Conservation (phyloP, 352 stramenopile species). For the Phytophthora rubi region DNA sequence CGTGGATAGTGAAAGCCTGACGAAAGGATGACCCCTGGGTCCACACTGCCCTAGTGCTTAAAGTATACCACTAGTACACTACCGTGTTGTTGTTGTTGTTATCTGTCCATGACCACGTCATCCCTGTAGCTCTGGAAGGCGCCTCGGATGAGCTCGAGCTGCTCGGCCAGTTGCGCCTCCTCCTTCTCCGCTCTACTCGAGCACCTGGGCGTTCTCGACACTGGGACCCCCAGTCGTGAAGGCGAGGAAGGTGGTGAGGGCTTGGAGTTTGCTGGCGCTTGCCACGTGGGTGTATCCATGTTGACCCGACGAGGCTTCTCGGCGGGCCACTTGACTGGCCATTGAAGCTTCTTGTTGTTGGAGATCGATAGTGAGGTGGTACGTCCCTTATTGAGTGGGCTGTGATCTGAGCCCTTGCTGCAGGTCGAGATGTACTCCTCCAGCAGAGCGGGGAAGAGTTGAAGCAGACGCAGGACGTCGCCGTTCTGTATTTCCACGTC, state of each 20-base stretch:
- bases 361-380: background rate
- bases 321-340: background rate
- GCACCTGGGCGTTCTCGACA: background rate
- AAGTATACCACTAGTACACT: background rate
- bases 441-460: conserved; percentile 56
- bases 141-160: conserved; percentile 46
- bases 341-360: background rate
- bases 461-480: conserved; percentile 52
- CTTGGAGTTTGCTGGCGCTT: conserved; percentile 1
- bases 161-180: conserved; percentile 34
- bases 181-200: conserved; percentile 4
- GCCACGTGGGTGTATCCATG: conserved; percentile 6
- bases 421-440: conserved; percentile 45
- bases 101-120: conserved; percentile 1
- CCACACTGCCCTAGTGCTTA: too few species aligned
- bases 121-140: conserved; percentile 43
- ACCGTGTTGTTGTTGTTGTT: background rate
- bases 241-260: background rate
- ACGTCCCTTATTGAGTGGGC: background rate
- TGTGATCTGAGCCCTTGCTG: background rate
- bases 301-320: background rate
- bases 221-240: background rate
- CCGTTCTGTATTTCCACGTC: conserved; percentile 34
- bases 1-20: background rate
- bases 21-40: background rate